phyloP scores from a whole-genome alignment of 1,139 yeast genomes.

The Candida sp. region DNA sequence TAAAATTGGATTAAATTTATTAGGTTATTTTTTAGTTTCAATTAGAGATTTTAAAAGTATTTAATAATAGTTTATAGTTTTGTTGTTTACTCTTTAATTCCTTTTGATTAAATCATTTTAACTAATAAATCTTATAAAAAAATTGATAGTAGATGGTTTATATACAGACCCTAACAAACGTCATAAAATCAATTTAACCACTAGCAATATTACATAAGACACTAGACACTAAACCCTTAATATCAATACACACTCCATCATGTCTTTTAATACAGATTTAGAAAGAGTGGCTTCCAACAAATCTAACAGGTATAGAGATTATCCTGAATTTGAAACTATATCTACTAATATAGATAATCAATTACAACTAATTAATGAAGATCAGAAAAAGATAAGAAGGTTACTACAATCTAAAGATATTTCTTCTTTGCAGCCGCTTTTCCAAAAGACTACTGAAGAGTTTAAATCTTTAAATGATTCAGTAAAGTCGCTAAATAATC shows the following conservation, averaged over 20 bases:
- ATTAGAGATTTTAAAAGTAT: too few relatives aligned
- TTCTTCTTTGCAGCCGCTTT: constrained; percentile 11
- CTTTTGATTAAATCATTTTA: too few relatives aligned
- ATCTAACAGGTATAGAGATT: constrained; percentile 30
- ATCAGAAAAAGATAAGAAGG: constrained; percentile 13
- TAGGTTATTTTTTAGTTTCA: too few relatives aligned
- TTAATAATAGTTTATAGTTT: too few relatives aligned
- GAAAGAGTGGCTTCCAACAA: constrained; percentile 18
- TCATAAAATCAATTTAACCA: background rate
- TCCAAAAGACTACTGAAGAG: constrained; percentile 25
- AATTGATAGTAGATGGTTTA: too few relatives aligned
- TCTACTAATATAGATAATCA: constrained; percentile 31
- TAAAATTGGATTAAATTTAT: too few relatives aligned
- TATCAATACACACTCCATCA: constrained; percentile 8
- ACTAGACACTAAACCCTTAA: background rate
- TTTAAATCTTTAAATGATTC: constrained; percentile 30
- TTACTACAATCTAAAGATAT: background rate
- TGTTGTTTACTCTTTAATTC: too few relatives aligned
- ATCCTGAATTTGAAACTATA: constrained; percentile 38
- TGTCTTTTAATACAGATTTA: constrained; percentile 39
- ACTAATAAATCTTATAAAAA: too few relatives aligned
- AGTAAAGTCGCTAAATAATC: constrained; percentile 25
- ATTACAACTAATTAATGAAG: constrained; percentile 28
- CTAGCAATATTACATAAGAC: background rate
- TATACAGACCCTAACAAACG: too few relatives aligned